Base-by-base conservation (phyloP, 257 asterid genomes). In the Solanum lycopersicoides region DNA sequence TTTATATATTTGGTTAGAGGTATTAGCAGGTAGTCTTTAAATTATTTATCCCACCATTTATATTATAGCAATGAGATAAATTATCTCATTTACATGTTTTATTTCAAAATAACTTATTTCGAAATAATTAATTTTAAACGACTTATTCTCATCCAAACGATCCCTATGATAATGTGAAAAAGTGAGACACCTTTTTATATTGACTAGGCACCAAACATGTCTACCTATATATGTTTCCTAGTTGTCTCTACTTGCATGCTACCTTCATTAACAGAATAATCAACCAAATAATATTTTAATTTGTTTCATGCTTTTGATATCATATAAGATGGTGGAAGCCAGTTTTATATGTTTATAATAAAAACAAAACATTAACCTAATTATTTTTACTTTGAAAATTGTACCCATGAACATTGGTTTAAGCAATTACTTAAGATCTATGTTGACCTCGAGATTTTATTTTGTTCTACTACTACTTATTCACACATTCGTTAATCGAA, bases 171-270 rank as follows among this genome's bases (percentile, higher is more conserved):
- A 32, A 86, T 77, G 89, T 83, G 69, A 86, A 90, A 93, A 91
- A 90, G 93, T 89, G 42, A 56, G 86, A 73, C 44, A 44, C 89
- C 92, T 91, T 94, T 93, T 86, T 86, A 79, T 72, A 91, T 91
- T 87, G 89, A 83, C 85, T 68, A 87, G 84, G 87, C 86, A 89
- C 77, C 53, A 82, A 80, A 60, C 86, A 73, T 88, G 86, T 87
- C 77, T 85, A 71, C 53, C 50, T 41, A 59, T 79, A 63, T 39
- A 82, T 92, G 71, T 86, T 90, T 87, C 83, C 39, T 16, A 65
- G 3, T 39, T 47, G 37, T 53, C 6, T 23, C 30, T 16, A 28
- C 56, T 28, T 77, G 44, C 41, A 16, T 84, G 25, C 44, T 68
- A 28, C 13, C 77, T 53, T 69, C 82, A 83, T 88, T 66, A 83